Percentiles rank a stretch among this genome's conserved stretches.
Evolutionary conservation across 164 flowering plant genomes (phyloP).

Genomic region (Umbilicus rupestris): DNA sequence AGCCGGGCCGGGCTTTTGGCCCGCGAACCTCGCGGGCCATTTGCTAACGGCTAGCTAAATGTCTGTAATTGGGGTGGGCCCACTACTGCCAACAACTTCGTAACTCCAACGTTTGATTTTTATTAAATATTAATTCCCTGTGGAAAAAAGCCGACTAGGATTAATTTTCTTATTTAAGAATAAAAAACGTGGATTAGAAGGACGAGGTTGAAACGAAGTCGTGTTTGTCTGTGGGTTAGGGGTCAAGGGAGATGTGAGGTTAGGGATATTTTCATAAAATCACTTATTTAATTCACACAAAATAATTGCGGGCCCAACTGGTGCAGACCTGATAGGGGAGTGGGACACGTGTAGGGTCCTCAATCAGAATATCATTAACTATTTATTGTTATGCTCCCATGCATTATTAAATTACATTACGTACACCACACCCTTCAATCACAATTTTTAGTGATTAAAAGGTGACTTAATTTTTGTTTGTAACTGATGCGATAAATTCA

Average conservation of each 20-base stretch:
- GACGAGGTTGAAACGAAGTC: neutral
- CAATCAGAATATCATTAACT: neutral
- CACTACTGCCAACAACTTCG: too few relatives aligned
- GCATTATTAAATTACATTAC: neutral
- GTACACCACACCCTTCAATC: too few relatives aligned
- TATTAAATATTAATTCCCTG: too few relatives aligned
- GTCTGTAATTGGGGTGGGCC: too few relatives aligned
- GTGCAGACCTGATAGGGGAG: neutral
- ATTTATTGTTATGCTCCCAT: neutral
- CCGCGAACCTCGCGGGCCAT: too few relatives aligned
- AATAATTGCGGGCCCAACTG: neutral
- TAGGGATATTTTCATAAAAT: neutral
- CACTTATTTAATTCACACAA: neutral
- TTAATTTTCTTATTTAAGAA: neutral
- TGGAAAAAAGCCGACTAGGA: too few relatives aligned
- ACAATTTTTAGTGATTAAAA: too few relatives aligned
- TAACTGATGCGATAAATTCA: too few relatives aligned
- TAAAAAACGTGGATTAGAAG: neutral
- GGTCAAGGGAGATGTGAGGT: neutral
- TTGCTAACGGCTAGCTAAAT: too few relatives aligned
- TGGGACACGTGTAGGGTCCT: constrained; percentile 3
- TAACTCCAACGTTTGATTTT: too few relatives aligned
- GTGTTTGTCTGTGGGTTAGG: neutral
- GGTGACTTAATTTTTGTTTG: too few relatives aligned
- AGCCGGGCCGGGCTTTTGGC: too few relatives aligned